A percentile compares a stretch with the other conserved stretches of the same genome.
Evolutionary conservation across 2,329 filamentous ascomycete species (phyloP).

Genomic region (Botryosphaeria agaves): DNA sequence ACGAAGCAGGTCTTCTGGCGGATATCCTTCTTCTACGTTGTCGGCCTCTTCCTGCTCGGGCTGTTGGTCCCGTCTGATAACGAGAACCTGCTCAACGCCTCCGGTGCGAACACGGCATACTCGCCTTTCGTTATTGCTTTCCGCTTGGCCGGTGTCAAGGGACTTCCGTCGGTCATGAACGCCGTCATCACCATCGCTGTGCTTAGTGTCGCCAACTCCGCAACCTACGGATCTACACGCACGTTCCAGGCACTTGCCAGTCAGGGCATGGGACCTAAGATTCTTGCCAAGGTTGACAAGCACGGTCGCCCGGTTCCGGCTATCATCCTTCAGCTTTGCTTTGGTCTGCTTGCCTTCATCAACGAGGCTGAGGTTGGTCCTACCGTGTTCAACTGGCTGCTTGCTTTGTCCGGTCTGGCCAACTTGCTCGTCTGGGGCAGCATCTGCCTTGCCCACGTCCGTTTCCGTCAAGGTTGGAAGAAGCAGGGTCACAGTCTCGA

Average conservation of each 20-base stretch:
- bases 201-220: constrained; percentile 40
- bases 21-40: constrained; percentile 16
- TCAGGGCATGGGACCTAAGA: constrained; percentile 51
- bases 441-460: constrained; percentile 82
- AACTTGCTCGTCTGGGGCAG: constrained; percentile 67
- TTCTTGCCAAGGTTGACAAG: constrained; percentile 68
- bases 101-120: constrained; percentile 20
- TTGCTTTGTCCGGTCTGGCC: constrained; percentile 54
- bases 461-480: constrained; percentile 35
- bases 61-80: constrained; percentile 15
- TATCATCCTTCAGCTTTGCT: constrained; percentile 45
- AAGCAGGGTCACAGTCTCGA: constrained; percentile 18
- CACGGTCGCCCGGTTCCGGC: constrained; percentile 63
- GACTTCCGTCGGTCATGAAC: constrained; percentile 49
- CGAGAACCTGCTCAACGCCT: constrained; percentile 16
- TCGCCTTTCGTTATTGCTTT: constrained; percentile 53
- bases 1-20: constrained; percentile 20
- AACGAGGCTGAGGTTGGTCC: constrained; percentile 39
- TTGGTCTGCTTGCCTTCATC: constrained; percentile 66
- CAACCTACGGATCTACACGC: constrained; percentile 39
- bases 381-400: constrained; percentile 63
- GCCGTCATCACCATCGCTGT: constrained; percentile 46
- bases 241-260: constrained; percentile 31
- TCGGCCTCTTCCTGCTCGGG: constrained; percentile 14
- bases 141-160: constrained; percentile 39